Evolutionary conservation across 192 early-diverging fungal species (phyloP), one percentile per base, ranked within the genome.

Genomic region (Podila epicladia): DNA sequence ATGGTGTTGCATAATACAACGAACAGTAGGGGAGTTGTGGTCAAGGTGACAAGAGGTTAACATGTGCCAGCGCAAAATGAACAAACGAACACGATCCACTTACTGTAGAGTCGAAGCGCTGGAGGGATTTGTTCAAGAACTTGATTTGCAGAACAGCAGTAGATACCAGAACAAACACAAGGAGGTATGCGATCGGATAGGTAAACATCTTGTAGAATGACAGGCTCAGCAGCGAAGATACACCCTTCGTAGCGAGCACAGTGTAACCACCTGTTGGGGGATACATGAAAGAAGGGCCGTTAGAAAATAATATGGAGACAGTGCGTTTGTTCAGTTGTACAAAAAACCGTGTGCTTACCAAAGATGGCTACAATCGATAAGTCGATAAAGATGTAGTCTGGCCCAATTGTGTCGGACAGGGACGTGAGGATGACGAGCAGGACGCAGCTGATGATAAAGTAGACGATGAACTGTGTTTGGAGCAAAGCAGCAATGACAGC

Each of bases 61-160:
- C 41, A 45, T 45, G 41, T 45, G 13, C 32, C 11, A 20, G 19
- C 53, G 2, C 29, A 37, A 9, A 26, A 7, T 61, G 11, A 62
- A 28, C 3, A 31, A 5, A 29, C 48, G 48, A 8, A 1, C 20
- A 59, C 26, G 37, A 64, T 45, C 41, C 13, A 45, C 79, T 71
- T 74, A 86, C 86, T 20, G 91, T 92, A 9, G 91, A 88, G 66
- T 92, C 91, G 62, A 92, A 92, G 22, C 85, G 79, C 59, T 85
- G 87, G 6, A 93, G 82, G 9, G 92, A 87, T 50, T 86, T 89
- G 83, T 93, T 93, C 28, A 93, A 73, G 65, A 87, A 93, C 60
- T 84, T 86, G 69, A 90, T 88, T 59, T 92, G 91, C 38, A 92
- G 35, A 26, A 94, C 85, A 2, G 90, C 92, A 5, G 92, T 94